Percentiles rank a stretch among this genome's conserved stretches.
phyloP scores from a whole-genome alignment of 2,329 filamentous ascomycete species.

The Penicillium vulpinum region DNA sequence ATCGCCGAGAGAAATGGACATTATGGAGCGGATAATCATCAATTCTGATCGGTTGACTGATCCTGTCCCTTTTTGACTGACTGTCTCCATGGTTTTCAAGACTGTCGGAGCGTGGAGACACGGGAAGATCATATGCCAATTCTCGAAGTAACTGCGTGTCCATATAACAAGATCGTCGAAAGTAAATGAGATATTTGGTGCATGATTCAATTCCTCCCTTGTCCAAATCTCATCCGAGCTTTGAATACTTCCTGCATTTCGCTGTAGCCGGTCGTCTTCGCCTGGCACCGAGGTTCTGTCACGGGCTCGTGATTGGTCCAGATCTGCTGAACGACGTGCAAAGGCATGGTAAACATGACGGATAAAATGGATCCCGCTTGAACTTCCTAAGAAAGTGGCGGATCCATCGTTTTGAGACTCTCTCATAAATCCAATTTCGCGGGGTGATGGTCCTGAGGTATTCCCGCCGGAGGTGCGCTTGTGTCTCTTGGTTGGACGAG shows the following conservation, averaged over 20 bases:
- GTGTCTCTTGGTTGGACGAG: conserved; percentile 28
- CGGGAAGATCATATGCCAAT: conserved; percentile 60
- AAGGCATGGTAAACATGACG: conserved; percentile 56
- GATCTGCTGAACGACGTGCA: conserved; percentile 35
- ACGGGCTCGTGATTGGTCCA: conserved; percentile 30
- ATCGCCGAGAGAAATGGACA: conserved; percentile 58
- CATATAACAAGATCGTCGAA: conserved; percentile 55
- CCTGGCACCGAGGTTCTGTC: conserved; percentile 54
- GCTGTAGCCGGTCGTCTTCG: conserved; percentile 54
- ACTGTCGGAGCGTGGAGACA: conserved; percentile 58
- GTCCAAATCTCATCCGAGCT: conserved; percentile 37
- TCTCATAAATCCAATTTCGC: conserved; percentile 55
- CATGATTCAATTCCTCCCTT: conserved; percentile 13
- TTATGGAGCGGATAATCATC: conserved; percentile 50
- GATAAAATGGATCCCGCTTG: conserved; percentile 61
- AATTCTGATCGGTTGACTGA: conserved; percentile 39
- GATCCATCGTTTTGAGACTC: conserved; percentile 49
- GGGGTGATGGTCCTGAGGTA: conserved; percentile 26
- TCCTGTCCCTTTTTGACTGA: conserved; percentile 37
- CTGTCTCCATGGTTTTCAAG: conserved; percentile 48
- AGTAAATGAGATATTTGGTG: conserved; percentile 16
- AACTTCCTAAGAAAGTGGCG: conserved; percentile 58
- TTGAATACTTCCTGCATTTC: conserved; percentile 34
- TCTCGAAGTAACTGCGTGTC: conserved; percentile 57
- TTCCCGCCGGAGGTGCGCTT: conserved; percentile 21